Evolutionary conservation across 768 basidiomycete species (phyloP).

Genomic region (Boletellus emodensis): DNA sequence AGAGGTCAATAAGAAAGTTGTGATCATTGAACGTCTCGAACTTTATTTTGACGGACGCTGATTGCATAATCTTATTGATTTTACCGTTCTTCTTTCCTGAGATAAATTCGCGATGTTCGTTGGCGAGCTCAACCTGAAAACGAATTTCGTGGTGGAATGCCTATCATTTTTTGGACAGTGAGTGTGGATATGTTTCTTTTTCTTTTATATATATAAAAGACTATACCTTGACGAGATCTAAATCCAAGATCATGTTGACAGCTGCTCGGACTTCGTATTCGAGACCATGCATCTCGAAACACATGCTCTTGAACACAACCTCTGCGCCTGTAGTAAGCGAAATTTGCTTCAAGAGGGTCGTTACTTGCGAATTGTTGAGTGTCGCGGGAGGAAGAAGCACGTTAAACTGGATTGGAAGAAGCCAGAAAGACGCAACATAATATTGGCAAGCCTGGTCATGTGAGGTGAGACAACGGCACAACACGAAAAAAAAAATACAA

Average conservation of each 20-base stretch:
- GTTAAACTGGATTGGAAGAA: conserved; percentile 91
- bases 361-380: conserved; percentile 78
- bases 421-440: conserved; percentile 97
- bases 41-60: conserved; percentile 95
- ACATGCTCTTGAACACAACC: conserved; percentile 94
- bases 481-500: background rate
- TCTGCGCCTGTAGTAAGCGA: conserved; percentile 87
- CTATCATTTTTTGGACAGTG: conserved; percentile 35
- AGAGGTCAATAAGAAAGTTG: conserved; percentile 90
- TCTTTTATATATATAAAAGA: background rate
- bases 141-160: conserved; percentile 95
- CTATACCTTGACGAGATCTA: conserved; percentile 85
- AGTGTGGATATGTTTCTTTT: background rate
- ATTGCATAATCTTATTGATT: conserved; percentile 99
- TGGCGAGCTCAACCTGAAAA: conserved; percentile 96
- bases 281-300: conserved; percentile 94
- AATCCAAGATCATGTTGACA: conserved; percentile 79
- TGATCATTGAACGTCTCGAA: conserved; percentile 98
- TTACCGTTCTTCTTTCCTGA: conserved; percentile 99
- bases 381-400: conserved; percentile 80
- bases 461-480: conserved; percentile 20
- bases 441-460: conserved; percentile 78
- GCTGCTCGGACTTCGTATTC: conserved; percentile 88
- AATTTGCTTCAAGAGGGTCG: conserved; percentile 81
- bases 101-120: conserved; percentile 98